A percentile compares a stretch with the other conserved stretches of the same genome.
Conservation (phyloP, 1,139 yeast genomes). For the Meyerozyma guilliermondii region DNA sequence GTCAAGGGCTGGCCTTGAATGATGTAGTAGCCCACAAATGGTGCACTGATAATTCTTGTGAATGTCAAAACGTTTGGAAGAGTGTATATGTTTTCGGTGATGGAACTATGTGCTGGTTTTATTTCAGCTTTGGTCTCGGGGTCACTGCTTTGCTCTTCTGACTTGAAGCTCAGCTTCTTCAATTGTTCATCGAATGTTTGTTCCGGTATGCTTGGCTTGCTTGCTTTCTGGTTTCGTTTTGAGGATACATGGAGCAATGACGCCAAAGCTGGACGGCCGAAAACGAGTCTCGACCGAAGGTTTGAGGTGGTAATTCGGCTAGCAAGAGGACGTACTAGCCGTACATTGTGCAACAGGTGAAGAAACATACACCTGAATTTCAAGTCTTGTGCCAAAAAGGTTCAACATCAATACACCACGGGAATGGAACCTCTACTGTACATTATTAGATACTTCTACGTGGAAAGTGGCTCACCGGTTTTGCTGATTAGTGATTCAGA, state of each 20-base stretch:
- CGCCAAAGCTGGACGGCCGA: neutral
- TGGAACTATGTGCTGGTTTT: neutral
- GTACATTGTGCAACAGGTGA: neutral
- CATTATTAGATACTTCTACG: neutral
- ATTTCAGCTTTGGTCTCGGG: neutral
- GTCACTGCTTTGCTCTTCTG: neutral
- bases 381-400: neutral
- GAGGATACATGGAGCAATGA: neutral
- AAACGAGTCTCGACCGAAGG: neutral
- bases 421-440: neutral
- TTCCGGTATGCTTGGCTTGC: neutral
- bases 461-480: constrained; percentile 26
- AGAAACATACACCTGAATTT: neutral
- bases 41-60: constrained; percentile 74
- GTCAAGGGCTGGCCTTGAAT: constrained; percentile 52
- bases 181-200: neutral
- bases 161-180: neutral
- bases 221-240: neutral
- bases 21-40: constrained; percentile 75
- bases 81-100: constrained; percentile 63
- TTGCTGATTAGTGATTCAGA: constrained; percentile 48
- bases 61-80: constrained; percentile 81
- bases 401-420: neutral
- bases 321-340: neutral
- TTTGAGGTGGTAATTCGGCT: neutral